Evolutionary conservation across 1,284 basidiomycete genomes (phyloP).

Genomic region (Neonothopanus nambi): DNA sequence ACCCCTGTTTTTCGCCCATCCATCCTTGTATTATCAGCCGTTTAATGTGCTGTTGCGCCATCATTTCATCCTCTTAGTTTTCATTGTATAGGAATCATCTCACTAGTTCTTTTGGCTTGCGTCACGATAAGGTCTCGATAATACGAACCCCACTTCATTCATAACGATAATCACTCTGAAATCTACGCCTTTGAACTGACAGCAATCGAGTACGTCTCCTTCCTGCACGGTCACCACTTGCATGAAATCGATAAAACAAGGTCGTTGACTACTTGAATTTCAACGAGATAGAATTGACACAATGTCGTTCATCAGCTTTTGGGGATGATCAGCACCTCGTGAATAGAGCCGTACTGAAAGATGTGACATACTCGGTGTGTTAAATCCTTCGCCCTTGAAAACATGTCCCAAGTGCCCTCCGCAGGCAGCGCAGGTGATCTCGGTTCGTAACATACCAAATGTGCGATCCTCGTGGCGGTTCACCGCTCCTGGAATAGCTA

Average conservation of each 20-base stretch:
- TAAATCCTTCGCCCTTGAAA: constrained; percentile 87
- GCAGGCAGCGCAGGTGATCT: constrained; percentile 83
- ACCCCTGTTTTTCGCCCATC: constrained; percentile 9
- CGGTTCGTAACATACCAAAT: constrained; percentile 61
- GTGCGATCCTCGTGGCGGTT: constrained; percentile 63
- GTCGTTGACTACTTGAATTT: constrained; percentile 65
- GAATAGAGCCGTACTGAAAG: constrained; percentile 28
- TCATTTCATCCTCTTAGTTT: neutral
- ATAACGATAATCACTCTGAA: no score
- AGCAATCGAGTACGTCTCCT: no score
- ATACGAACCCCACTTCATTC: no score
- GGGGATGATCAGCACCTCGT: constrained; percentile 17
- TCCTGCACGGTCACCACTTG: no score
- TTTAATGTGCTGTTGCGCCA: neutral
- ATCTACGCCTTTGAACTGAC: no score
- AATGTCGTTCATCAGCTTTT: constrained; percentile 82
- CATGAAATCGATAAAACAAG: neutral
- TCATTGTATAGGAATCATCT: constrained; percentile 5
- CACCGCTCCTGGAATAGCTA: constrained; percentile 91
- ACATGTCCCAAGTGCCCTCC: constrained; percentile 93
- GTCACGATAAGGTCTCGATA: constrained; percentile 11
- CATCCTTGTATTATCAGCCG: constrained; percentile 19
- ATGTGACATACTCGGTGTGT: constrained; percentile 64
- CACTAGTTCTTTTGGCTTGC: constrained; percentile 6
- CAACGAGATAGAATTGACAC: constrained; percentile 89